Evolutionary conservation across 208 protist genomes (phyloP).

Genomic region (Kentomonas sorsogonicus): DNA sequence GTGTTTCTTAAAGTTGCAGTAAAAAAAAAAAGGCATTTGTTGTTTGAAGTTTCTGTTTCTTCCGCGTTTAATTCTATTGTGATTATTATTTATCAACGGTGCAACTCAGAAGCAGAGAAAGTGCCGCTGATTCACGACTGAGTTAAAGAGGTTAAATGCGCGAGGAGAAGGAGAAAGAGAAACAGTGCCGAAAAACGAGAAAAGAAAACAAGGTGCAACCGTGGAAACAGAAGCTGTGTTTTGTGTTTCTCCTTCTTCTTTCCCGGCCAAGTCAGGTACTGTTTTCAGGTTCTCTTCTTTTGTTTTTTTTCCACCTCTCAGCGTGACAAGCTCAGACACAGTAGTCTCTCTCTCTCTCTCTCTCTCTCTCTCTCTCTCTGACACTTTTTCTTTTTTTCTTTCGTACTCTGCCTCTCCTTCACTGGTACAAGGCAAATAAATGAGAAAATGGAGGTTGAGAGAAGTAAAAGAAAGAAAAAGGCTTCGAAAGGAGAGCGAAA

Average conservation of each 20-base stretch:
- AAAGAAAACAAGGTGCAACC: conserved; percentile 1
- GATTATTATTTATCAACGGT: background rate
- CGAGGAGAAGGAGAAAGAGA: background rate
- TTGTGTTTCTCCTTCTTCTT: no score
- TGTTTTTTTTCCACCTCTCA: no score
- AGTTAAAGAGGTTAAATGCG: no score
- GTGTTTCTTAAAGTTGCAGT: no score
- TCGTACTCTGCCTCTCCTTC: background rate
- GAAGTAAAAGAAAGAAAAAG: conserved; percentile 5
- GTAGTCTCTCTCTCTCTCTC: no score
- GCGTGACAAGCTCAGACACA: no score
- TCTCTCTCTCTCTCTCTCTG: conserved; percentile 9
- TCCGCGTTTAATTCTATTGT: background rate
- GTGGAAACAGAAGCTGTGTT: background rate
- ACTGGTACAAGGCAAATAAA: background rate
- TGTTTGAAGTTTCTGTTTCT: no score
- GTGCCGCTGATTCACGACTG: background rate
- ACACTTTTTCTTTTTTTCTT: conserved; percentile 7
- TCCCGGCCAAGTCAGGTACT: no score
- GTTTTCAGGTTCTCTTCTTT: conserved; percentile 14
- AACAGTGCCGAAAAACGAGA: background rate
- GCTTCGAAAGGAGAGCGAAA: background rate
- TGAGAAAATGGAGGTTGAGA: background rate
- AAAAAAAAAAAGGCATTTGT: no score
- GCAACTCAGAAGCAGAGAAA: background rate